Conservation (phyloP, 345 rosid genomes). For the Dipteronia dyeriana region DNA sequence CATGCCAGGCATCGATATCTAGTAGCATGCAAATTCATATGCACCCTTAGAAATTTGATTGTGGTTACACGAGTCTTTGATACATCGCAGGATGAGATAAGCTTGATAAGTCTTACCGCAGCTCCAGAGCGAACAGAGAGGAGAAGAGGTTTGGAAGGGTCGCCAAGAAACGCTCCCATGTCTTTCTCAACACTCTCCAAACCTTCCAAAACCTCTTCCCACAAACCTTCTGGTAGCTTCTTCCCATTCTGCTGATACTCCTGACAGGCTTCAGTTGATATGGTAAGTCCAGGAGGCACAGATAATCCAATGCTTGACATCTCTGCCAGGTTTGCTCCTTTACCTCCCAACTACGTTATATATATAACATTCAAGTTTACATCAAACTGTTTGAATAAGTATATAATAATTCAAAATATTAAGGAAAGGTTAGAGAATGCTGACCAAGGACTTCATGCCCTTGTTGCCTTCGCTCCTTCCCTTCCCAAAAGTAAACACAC, state of each 20-base stretch:
- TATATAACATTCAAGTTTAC: background rate
- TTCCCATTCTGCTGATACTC: slow-evolving; percentile 70
- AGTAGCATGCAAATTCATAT: background rate
- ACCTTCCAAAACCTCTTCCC: slow-evolving; percentile 78
- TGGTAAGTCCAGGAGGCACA: slow-evolving; percentile 92
- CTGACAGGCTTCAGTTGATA: slow-evolving; percentile 92
- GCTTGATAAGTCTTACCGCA: slow-evolving; percentile 55
- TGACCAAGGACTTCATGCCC: slow-evolving; percentile 94
- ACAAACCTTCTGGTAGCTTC: slow-evolving; percentile 62
- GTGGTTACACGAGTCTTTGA: background rate
- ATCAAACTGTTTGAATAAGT: background rate
- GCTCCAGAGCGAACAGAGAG: slow-evolving; percentile 99
- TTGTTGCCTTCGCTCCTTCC: slow-evolving; percentile 94
- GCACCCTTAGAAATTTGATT: background rate
- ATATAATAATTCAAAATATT: background rate
- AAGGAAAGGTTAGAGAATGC: slow-evolving; percentile 14
- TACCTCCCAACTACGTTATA: slow-evolving; percentile 77
- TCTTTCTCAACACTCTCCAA: slow-evolving; percentile 58
- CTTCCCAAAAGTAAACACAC: slow-evolving; percentile 85
- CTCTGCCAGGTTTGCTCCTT: slow-evolving; percentile 96
- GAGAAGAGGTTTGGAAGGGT: slow-evolving; percentile 83
- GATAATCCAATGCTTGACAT: slow-evolving; percentile 96
- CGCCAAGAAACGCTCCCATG: slow-evolving; percentile 81
- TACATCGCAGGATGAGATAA: background rate
- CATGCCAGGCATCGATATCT: slow-evolving; percentile 99